Evolutionary conservation across 129 eudicot species (phyloP).

Genomic region (Scalesia atractyloides): DNA sequence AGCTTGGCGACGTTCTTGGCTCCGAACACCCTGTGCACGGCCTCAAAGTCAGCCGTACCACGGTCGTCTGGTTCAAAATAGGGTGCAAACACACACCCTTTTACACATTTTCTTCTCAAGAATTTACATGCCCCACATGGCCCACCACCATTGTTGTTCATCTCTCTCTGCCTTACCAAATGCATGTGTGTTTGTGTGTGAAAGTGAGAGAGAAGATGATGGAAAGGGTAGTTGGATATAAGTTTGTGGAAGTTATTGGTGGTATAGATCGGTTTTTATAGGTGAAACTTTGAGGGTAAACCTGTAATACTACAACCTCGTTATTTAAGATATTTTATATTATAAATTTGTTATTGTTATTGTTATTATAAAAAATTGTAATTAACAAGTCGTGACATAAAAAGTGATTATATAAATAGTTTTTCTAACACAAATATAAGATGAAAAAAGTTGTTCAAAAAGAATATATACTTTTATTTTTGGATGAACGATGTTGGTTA

Average conservation of each 20-base stretch:
- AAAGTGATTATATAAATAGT: not conserved
- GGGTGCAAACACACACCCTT: constrained; percentile 35
- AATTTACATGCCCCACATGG: constrained; percentile 44
- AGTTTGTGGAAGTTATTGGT: not conserved
- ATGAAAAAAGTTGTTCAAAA: too few species aligned
- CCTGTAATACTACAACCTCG: not conserved
- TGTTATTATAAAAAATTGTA: too few species aligned
- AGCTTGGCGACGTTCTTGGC: constrained; percentile 76
- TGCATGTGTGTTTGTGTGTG: not conserved
- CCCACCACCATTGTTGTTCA: constrained; percentile 31
- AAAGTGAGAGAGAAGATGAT: not conserved
- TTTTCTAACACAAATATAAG: too few species aligned
- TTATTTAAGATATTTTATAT: not conserved
- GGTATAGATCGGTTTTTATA: not conserved
- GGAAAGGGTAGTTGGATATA: not conserved
- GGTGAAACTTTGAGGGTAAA: not conserved
- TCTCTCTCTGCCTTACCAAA: constrained; percentile 16
- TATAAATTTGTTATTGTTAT: too few species aligned
- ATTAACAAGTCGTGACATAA: too few species aligned
- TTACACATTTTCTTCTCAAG: constrained; percentile 35
- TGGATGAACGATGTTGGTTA: too few species aligned
- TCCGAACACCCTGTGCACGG: constrained; percentile 79
- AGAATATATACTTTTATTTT: too few species aligned
- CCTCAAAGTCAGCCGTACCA: constrained; percentile 72
- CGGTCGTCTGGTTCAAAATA: constrained; percentile 29